Evolutionary conservation across 1,284 basidiomycete species (phyloP).

Genomic region (Agaricales sp.): DNA sequence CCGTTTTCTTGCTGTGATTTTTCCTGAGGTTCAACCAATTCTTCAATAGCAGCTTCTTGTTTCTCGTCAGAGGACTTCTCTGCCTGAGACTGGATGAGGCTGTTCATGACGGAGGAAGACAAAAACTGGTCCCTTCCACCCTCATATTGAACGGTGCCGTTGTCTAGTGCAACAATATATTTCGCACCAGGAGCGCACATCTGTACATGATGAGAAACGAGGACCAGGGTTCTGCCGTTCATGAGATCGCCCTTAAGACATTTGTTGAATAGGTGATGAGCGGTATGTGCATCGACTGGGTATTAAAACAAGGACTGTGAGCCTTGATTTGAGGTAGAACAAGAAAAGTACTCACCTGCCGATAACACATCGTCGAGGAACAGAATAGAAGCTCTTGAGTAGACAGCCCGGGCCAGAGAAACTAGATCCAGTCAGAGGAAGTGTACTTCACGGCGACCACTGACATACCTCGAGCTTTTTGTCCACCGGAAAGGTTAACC

Average conservation of each 20-base stretch:
- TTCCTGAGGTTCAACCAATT: slow-evolving; percentile 14
- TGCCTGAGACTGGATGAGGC: slow-evolving; percentile 56
- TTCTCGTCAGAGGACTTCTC: slow-evolving; percentile 33
- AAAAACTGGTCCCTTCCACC: slow-evolving; percentile 65
- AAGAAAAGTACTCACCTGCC: slow-evolving; percentile 30
- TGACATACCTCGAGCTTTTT: slow-evolving; percentile 77
- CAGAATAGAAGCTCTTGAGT: slow-evolving; percentile 80
- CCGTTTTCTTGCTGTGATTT: slow-evolving; percentile 13
- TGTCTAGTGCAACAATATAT: slow-evolving; percentile 77
- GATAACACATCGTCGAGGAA: slow-evolving; percentile 87
- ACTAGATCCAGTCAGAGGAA: no score
- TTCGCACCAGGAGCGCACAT: slow-evolving; percentile 60
- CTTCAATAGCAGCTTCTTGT: slow-evolving; percentile 25
- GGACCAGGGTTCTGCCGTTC: slow-evolving; percentile 67
- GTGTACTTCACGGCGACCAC: slow-evolving; percentile 2
- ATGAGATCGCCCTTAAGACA: slow-evolving; percentile 84
- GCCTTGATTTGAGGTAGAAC: slow-evolving; percentile 4
- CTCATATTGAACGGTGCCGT: slow-evolving; percentile 71
- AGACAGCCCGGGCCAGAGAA: slow-evolving; percentile 87
- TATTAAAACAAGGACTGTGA: not conserved
- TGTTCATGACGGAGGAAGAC: slow-evolving; percentile 51
- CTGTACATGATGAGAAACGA: slow-evolving; percentile 89
- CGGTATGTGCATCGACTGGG: slow-evolving; percentile 80
- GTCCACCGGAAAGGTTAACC: slow-evolving; percentile 89
- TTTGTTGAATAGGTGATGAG: slow-evolving; percentile 72